Evolutionary conservation across 768 basidiomycete species (phyloP), one percentile per base, ranked within the genome.

Genomic region (Ephemerocybe angulata): DNA sequence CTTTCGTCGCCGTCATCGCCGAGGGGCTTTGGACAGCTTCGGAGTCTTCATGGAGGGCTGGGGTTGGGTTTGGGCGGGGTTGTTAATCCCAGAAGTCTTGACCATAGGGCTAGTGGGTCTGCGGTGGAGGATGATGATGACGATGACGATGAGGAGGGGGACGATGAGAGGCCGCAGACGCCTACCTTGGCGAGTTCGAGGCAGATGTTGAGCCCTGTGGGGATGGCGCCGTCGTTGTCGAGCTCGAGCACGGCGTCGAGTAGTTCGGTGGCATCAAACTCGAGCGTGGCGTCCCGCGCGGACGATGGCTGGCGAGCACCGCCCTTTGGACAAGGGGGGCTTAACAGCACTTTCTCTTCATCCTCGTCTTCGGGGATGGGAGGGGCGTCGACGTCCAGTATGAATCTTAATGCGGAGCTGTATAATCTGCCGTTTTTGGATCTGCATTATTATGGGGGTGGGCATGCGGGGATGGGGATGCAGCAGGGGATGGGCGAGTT

Each of bases 371-470:
- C n/a, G n/a, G n/a, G n/a, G n/a, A n/a, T n/a, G n/a, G n/a, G n/a
- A n/a, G n/a, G n/a, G n/a, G n/a, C n/a, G n/a, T n/a, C n/a, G n/a
- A n/a, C n/a, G n/a, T n/a, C n/a, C n/a, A n/a, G n/a, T n/a, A n/a
- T n/a, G n/a, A n/a, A n/a, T 29, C 42, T 43, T 2, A 24, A 51
- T 2, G 10, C 38, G n/a, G 62, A 62, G 29, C 29, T 60, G 29
- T 76, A 83, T 48, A 78, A 81, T 56, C 67, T 88, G 1, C 82
- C 86, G 2, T 90, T 87, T 68, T 74, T 90, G 52, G 88, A 90
- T 64, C 65, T 90, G 66, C 88, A 90, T 63, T 88, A 84, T 28
- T 61, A 59, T 50, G 60, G 58, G 37, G 46, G 33, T 31, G 47
- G 42, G 12, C 2, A 35, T 10, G 28, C 40, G 50, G 33, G 28